Conservation (phyloP, 306 rosid genomes). For the Cicer arietinum region DNA sequence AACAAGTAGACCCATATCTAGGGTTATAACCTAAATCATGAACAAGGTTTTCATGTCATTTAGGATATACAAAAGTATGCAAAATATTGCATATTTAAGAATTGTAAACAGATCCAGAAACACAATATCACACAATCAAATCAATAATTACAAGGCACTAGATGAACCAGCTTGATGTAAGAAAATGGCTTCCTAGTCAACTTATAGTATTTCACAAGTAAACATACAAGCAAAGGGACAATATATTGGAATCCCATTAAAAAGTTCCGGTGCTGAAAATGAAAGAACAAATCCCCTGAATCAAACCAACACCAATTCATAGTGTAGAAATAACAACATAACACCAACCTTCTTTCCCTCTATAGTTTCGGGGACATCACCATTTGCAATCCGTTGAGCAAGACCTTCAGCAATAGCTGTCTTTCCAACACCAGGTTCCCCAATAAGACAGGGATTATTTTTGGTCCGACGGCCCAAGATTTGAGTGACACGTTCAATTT, state of each 20-base stretch:
- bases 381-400: conserved; percentile 89
- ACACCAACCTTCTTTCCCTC: conserved; percentile 89
- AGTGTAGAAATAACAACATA: not conserved
- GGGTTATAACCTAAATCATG: conserved; percentile 77
- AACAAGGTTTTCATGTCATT: conserved; percentile 35
- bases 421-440: conserved; percentile 99
- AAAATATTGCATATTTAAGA: conserved; percentile 9
- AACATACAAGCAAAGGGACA: conserved; percentile 6
- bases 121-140: conserved; percentile 1
- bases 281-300: conserved; percentile 16
- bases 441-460: conserved; percentile 94
- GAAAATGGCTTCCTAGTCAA: not conserved
- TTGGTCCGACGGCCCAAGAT: conserved; percentile 91
- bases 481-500: conserved; percentile 94
- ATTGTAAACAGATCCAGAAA: not conserved
- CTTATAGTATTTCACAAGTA: not conserved
- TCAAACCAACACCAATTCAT: conserved; percentile 13
- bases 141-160: not conserved
- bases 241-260: conserved; percentile 6
- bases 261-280: not conserved
- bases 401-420: conserved; percentile 98
- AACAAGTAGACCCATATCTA: conserved; percentile 97
- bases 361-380: conserved; percentile 97
- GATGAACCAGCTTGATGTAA: not conserved
- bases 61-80: not conserved